Base-by-base conservation (phyloP, 2,329 filamentous ascomycete genomes). In the Hypoxylon sp. region DNA sequence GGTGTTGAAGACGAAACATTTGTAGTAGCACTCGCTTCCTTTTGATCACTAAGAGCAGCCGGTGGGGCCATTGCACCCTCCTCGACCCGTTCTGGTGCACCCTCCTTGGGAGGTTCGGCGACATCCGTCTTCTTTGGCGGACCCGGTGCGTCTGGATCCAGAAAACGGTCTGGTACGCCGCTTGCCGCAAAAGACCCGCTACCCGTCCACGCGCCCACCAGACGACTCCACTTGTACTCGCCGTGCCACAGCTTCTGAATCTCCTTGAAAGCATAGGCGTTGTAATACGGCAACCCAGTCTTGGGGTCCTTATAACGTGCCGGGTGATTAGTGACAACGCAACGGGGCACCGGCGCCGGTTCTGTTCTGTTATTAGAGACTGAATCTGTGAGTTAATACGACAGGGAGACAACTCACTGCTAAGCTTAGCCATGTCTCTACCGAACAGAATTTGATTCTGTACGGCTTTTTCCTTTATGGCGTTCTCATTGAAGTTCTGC, bases 161-260 rank as follows among this genome's bases (percentile, higher is more conserved):
- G 67, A 77, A 97, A 98, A 56, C 93, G 87, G 63, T 89, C 89
- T 0, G 94, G 95, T 23, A 97, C 94, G 5, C 94, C 94, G 41
- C 84, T 85, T 7, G 92, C 92, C 0, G 93, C 88, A 73, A 80
- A 82, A 77, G 82, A 83, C 70, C 82, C 85, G 71, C 85, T 87
- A 0, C 95, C 95, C 3, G 95, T 90, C 87, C 94, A 99, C 14
- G 91, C 92, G 5, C 93, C 94, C 30, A 97, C 80, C 72, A 96
- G 84, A 30, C 84, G 85, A 77, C 94, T 97, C 92, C 93, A 99
- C 63, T 88, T 88, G 78, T 94, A 94, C 48, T 93, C 89, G 46
- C 93, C 91, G 1, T 84, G 86, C 57, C 88, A 81, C 13, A 97
- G 85, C 60, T 90, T 88, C 74, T 93, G 91, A 49, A 98, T 91